These are phyloP conservation scores for Kuraishia cidri DNA, from an alignment of 805 yeast genomes.

Conservation along the genomic window DNA sequence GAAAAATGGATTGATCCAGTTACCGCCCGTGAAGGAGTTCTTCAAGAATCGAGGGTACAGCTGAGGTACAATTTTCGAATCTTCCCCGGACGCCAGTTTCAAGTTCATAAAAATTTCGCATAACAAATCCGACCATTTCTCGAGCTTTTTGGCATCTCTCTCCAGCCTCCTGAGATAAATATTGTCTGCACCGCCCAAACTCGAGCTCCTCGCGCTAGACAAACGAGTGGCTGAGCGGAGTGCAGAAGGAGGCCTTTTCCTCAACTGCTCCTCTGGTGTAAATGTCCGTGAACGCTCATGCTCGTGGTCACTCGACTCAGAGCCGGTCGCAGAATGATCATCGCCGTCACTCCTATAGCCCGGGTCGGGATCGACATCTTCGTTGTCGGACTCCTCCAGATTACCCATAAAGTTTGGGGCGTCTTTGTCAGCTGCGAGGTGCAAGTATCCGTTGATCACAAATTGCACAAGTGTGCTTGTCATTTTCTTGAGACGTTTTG, in stretches of 20 bases:
- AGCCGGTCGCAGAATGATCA: background rate
- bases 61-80: slow-evolving; percentile 39
- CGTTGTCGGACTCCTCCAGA: slow-evolving; percentile 2
- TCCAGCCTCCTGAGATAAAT: slow-evolving; percentile 12
- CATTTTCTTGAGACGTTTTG: slow-evolving; percentile 40
- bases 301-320: background rate
- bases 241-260: too few relatives aligned
- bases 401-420: slow-evolving; percentile 14
- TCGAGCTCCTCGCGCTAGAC: background rate
- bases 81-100: slow-evolving; percentile 7
- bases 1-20: slow-evolving; percentile 63
- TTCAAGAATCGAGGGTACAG: slow-evolving; percentile 60
- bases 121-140: slow-evolving; percentile 9
- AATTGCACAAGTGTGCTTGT: slow-evolving; percentile 51
- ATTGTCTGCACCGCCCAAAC: background rate
- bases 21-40: slow-evolving; percentile 68
- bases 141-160: slow-evolving; percentile 12
- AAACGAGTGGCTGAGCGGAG: too few relatives aligned
- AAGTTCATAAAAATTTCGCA: slow-evolving; percentile 8
- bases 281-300: too few relatives aligned
- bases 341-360: background rate
- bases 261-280: too few relatives aligned
- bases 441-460: slow-evolving; percentile 57
- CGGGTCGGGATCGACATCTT: background rate
- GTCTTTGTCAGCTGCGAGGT: slow-evolving; percentile 27